These are phyloP conservation scores for Apiotrichum mycotoxinovorans DNA, from an alignment of 1,284 basidiomycete genomes.

Conservation along the genomic window DNA sequence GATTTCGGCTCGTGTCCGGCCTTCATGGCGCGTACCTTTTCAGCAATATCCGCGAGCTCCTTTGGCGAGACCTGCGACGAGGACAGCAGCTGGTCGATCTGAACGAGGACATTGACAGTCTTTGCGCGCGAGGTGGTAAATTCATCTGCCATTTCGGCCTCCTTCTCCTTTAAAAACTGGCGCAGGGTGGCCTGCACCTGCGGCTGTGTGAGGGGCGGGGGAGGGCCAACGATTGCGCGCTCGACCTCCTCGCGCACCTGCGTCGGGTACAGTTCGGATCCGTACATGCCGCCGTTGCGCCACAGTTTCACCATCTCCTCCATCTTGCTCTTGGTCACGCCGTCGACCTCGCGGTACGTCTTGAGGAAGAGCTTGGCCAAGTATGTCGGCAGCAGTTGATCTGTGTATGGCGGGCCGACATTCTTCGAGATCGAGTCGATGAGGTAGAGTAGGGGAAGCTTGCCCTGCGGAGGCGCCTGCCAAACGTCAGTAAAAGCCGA, in stretches of 20 bases:
- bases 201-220: conserved; percentile 13
- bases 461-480: conserved; percentile 85
- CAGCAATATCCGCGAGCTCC: conserved; percentile 42
- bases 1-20: conserved; percentile 44
- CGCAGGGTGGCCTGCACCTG: conserved; percentile 30
- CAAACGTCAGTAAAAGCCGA: conserved; percentile 8
- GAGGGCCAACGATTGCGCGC: conserved; percentile 38
- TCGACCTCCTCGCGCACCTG: conserved; percentile 39
- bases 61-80: conserved; percentile 31
- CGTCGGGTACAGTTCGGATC: conserved; percentile 65
- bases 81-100: conserved; percentile 39
- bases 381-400: conserved; percentile 65
- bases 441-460: conserved; percentile 90
- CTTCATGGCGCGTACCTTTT: conserved; percentile 37
- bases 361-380: conserved; percentile 75
- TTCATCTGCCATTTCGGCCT: conserved; percentile 35
- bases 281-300: conserved; percentile 73
- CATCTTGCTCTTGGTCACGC: conserved; percentile 80
- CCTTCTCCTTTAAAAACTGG: conserved; percentile 29
- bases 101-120: conserved; percentile 40
- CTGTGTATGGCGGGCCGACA: conserved; percentile 82
- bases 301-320: conserved; percentile 92
- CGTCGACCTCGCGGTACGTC: conserved; percentile 79
- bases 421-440: conserved; percentile 97
- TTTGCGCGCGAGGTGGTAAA: conserved; percentile 16